Evolutionary conservation across 2,329 filamentous ascomycete genomes (phyloP), one percentile per base, ranked within the genome.

Genomic region (Chrysoporthe cubensis): DNA sequence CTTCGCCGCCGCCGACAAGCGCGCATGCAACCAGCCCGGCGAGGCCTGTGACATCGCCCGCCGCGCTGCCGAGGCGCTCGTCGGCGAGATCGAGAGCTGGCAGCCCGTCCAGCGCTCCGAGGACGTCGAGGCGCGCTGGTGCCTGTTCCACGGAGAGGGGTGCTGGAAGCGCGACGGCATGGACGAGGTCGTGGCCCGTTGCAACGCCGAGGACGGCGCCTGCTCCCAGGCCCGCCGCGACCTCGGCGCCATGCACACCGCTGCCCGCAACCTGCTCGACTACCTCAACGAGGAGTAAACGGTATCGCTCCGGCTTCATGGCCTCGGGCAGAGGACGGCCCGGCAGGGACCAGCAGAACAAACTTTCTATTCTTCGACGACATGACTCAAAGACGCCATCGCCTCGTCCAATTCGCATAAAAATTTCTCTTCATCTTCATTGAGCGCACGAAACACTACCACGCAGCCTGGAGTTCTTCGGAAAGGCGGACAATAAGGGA

Each of bases 1-100:
- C 59, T 62, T 62, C 44, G 46, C 60, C 62, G 72, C 72, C 37
- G 71, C 69, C 56, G 71, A 73, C 65, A 74, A 74, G 56, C 73
- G 75, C 5, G 77, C 76, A 71, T 83, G 82, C 73, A 71, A 77
- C 70, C 73, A 76, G 48, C 75, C 75, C 42, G 81, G 82, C 44
- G 75, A 79, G 67, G 72, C 75, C n/a, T 84, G 82, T 77, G 76
- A 74, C 73, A 80, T 80, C 71, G 75, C 75, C 65, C 81, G 79
- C 74, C 77, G 78, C 66, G 78, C 76, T 21, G 78, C 78, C 58
- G 77, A 78, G 62, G 77, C 77, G 14, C 73, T 80, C 40, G 74
- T 80, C 43, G 70, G 75, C 18, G 76, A 76, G 67, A 69, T 77
- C 37, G 69, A 70, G 64, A 46, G 69, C 13, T 69, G 43, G 60